Base-by-base conservation (phyloP, 129 eudicot genomes). In the Cynara cardunculus region DNA sequence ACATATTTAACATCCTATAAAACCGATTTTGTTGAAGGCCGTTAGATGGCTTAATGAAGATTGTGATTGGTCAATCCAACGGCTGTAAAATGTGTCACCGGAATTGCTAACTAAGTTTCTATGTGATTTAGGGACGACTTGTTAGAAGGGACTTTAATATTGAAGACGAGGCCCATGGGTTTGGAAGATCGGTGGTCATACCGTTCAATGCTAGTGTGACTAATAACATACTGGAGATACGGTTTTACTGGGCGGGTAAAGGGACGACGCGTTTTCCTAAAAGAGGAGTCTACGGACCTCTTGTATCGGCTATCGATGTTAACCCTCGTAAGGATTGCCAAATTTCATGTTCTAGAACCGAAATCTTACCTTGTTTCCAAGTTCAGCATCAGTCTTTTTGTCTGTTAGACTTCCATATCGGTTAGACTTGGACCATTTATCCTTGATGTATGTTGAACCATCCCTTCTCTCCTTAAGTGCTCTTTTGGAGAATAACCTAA, bases 251-350 rank as follows among this genome's bases (percentile, higher is more conserved):
- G 93, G 94, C 91, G 68, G 91, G 96, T 65, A 95, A 82, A 88
- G 99, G 99, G 82, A 95, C 94, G 25, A 89, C 99, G 10, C 89
- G 94, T 13, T 82, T 92, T 78, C 99, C 97, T 27, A 74, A 18
- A 59, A 88, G 96, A 85, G 99, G 99, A 81, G 87, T 83, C 69
- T 95, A 95, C 74, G 99, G 99, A 70, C 91, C 99, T 53, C 92
- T 95, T 39, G 75, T 95, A 75, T 95, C 99, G 21, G 99, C 97
- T 77, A 90, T 95, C 53, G 89, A 92, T 32, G 97, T 90, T 25
- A 71, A 88, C 46, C 90, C 98, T n/a, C 75, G 97, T 92, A 86
- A 85, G 92, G 78, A 74, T 27, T 53, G 16, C 32, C 1, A 18
- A 14, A 18, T 4, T 26, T 74, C 27, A 16, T 74, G 4, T 68